Base-by-base conservation (phyloP, 164 flowering plant species). In the Annona cherimola region DNA sequence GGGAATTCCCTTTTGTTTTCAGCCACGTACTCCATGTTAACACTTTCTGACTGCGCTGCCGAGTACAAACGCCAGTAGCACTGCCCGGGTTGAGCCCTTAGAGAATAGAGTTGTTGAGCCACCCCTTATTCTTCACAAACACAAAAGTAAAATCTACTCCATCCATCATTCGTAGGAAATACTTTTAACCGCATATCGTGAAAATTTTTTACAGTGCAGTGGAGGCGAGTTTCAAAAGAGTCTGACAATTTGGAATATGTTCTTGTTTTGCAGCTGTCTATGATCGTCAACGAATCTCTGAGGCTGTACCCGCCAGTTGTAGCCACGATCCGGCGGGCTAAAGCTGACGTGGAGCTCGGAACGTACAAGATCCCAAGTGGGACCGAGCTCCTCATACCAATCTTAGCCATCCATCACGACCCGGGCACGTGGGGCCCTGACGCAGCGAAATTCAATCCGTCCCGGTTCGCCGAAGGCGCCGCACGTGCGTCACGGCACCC, bases 401-500 rank as follows among this genome's bases (percentile, higher is more conserved):
- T 96, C 89, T 20, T 96, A 45, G 99, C 97, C 68, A 84, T 96
- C 57, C 99, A 96, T 81, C 98, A 96, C 68, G 98, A 93, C 71
- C 88, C 77, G 20, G 83, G 79, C 3, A 73, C 89, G 50, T 96
- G 99, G 99, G 97, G 98, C 3, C 82, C 75, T 43, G 97, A 93
- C 43, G 96, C 79, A 0, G 85, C 84, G 4, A 95, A 93, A 19
- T 96, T 96, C 84, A 93, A 96, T 71, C 99, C 99, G 6, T 84
- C 71, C 0, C 84, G 99, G 45, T 95, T 95, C 72, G 54, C 86
- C 0, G 87, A 87, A 0, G 99, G 98, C 0, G 92, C 85, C 59
- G 90, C 92, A 68, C 89, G 87, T 0, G 96, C 97, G 0, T 90
- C 96, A 2, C 87, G 84, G 64, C 94, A 91, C 73, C 95, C 93